These are phyloP conservation scores for Chamaenerion angustifolium DNA, from an alignment of 345 rosid species.

Conservation along the genomic window DNA sequence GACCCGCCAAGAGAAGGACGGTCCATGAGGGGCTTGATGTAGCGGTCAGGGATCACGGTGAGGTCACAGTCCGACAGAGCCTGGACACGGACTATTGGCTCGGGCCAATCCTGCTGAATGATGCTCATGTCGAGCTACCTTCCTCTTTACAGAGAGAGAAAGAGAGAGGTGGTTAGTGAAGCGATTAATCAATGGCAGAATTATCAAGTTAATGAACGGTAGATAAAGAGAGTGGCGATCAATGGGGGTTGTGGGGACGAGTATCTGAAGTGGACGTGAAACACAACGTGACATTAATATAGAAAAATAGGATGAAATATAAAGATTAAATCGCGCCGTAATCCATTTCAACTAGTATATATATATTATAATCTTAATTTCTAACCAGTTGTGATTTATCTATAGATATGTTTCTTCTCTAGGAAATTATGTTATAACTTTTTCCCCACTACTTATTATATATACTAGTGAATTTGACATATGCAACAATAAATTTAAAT, in stretches of 20 bases:
- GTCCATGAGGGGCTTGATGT: conserved; percentile 50
- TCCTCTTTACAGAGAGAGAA: neutral
- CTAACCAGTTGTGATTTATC: neutral
- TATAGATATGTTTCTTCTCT: neutral
- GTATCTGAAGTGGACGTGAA: conserved; percentile 14
- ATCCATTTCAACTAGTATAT: too few species aligned
- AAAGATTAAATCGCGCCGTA: neutral
- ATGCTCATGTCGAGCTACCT: conserved; percentile 20
- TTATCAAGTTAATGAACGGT: conserved; percentile 1
- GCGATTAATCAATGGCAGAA: neutral
- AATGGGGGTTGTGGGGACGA: conserved; percentile 4
- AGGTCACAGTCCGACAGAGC: conserved; percentile 52
- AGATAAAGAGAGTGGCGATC: conserved; percentile 16
- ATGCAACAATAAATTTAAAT: too few species aligned
- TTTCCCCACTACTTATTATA: too few species aligned
- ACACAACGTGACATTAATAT: conserved; percentile 23
- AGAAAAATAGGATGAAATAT: neutral
- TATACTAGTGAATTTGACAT: too few species aligned
- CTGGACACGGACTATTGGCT: conserved; percentile 87
- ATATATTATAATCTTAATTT: neutral
- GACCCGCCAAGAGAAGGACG: conserved; percentile 25
- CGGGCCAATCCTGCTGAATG: conserved; percentile 77
- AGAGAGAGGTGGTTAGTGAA: neutral
- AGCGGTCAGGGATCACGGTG: conserved; percentile 44
- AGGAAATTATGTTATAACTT: too few species aligned